phyloP scores from a whole-genome alignment of 495 filamentous ascomycete species.

The Cudoniella acicularis region DNA sequence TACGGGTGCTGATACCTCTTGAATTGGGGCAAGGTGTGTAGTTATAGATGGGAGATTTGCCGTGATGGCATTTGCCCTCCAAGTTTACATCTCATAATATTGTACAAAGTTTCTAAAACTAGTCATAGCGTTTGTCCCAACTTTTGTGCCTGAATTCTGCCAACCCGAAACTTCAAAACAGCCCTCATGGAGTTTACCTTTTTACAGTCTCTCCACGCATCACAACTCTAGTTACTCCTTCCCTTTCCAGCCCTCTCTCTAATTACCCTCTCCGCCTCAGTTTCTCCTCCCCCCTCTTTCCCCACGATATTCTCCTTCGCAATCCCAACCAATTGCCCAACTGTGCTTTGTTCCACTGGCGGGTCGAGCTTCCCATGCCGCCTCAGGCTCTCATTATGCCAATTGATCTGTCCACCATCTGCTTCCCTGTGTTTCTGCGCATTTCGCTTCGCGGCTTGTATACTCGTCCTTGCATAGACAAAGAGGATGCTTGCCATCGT shows the following conservation, averaged over 20 bases:
- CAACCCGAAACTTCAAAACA: neutral
- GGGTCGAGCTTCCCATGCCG: slow-evolving; percentile 38
- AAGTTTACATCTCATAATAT: neutral
- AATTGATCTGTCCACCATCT: slow-evolving; percentile 44
- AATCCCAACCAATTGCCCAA: slow-evolving; percentile 16
- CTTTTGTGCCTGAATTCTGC: neutral
- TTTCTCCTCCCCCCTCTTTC: slow-evolving; percentile 2
- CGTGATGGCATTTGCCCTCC: neutral
- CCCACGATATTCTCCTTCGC: slow-evolving; percentile 3
- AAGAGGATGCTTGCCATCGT: slow-evolving; percentile 46
- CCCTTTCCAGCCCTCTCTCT: neutral
- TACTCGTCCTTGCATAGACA: slow-evolving; percentile 38
- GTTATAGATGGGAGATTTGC: slow-evolving; percentile 1
- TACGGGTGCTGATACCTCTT: neutral
- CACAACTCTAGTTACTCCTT: neutral
- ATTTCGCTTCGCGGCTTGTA: slow-evolving; percentile 39
- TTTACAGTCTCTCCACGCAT: neutral
- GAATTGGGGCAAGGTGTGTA: neutral
- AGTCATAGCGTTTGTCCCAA: neutral
- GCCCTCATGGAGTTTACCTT: neutral
- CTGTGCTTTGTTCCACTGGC: slow-evolving; percentile 25
- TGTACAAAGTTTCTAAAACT: neutral
- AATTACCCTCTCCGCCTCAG: slow-evolving; percentile 15
- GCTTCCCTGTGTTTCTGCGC: slow-evolving; percentile 40
- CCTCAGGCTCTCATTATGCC: slow-evolving; percentile 41